A percentile compares a stretch with the other conserved stretches of the same genome.
Conservation (phyloP, 306 rosid species). For the Dalbergia cochinchinensis region DNA sequence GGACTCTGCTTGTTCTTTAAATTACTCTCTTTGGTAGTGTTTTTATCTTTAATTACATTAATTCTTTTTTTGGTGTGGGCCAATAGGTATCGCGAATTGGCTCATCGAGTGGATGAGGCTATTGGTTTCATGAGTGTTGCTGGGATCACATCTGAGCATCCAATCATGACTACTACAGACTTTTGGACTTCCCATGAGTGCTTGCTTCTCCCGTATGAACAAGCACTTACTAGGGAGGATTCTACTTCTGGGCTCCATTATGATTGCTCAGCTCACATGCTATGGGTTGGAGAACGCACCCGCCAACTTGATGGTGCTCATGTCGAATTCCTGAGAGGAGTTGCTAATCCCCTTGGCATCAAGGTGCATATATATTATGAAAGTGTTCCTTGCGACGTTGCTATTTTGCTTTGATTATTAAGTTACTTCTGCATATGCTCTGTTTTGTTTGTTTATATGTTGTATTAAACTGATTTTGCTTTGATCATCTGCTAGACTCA, state of each 20-base stretch:
- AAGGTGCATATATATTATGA: conserved; percentile 49
- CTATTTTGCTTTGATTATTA: conserved; percentile 12
- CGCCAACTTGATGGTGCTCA: conserved; percentile 73
- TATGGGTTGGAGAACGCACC: conserved; percentile 71
- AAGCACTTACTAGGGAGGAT: conserved; percentile 65
- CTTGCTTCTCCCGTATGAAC: conserved; percentile 65
- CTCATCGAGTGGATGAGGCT: conserved; percentile 67
- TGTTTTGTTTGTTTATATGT: neutral
- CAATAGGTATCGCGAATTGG: conserved; percentile 59
- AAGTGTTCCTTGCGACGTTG: neutral
- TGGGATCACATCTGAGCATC: conserved; percentile 62
- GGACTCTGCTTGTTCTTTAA: conserved; percentile 9
- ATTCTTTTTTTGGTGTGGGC: conserved; percentile 12
- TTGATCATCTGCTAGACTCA: conserved; percentile 22
- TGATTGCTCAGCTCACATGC: conserved; percentile 71
- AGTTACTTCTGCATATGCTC: conserved; percentile 30
- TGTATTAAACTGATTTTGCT: neutral
- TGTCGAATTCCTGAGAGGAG: conserved; percentile 66
- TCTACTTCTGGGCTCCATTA: conserved; percentile 63
- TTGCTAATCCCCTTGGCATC: conserved; percentile 69
- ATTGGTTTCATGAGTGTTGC: conserved; percentile 60
- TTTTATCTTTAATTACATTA: conserved; percentile 1
- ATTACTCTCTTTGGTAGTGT: conserved; percentile 6
- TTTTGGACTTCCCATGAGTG: conserved; percentile 73
- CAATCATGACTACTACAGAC: conserved; percentile 63